These are phyloP conservation scores for Neurospora hispaniola DNA, from an alignment of 495 filamentous ascomycete species.

Conservation along the genomic window DNA sequence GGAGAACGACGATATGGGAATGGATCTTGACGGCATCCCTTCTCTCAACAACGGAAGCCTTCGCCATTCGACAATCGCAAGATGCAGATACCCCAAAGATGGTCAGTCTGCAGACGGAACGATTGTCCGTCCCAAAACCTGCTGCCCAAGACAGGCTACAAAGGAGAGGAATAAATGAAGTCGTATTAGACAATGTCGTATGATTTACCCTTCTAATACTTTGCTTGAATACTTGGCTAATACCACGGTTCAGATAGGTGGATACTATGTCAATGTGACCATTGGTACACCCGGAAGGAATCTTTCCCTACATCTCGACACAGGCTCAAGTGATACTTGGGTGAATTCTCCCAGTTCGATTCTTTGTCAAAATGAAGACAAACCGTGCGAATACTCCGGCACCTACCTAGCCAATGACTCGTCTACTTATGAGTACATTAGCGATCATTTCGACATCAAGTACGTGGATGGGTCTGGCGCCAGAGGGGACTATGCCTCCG, in stretches of 20 bases:
- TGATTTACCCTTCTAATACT: neutral
- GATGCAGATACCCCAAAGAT: slow-evolving; percentile 28
- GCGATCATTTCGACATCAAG: slow-evolving; percentile 75
- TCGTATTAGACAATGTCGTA: slow-evolving; percentile 40
- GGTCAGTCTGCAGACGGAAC: slow-evolving; percentile 37
- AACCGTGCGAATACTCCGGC: slow-evolving; percentile 48
- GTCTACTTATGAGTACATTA: slow-evolving; percentile 69
- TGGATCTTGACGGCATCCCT: slow-evolving; percentile 16
- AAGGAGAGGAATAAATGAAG: slow-evolving; percentile 31
- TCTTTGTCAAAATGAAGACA: slow-evolving; percentile 37
- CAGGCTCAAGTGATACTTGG: slow-evolving; percentile 88
- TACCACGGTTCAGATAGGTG: slow-evolving; percentile 34
- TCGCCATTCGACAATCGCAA: slow-evolving; percentile 10
- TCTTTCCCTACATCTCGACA: slow-evolving; percentile 64
- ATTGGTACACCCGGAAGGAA: slow-evolving; percentile 59
- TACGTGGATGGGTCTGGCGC: slow-evolving; percentile 85
- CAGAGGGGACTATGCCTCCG: slow-evolving; percentile 71
- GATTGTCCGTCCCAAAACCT: slow-evolving; percentile 30
- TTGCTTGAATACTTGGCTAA: neutral
- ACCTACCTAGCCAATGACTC: slow-evolving; percentile 66
- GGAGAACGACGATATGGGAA: slow-evolving; percentile 10
- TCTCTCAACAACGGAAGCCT: slow-evolving; percentile 5
- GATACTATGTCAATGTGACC: slow-evolving; percentile 64
- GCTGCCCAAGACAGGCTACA: slow-evolving; percentile 33
- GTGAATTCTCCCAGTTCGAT: slow-evolving; percentile 56